Evolutionary conservation across 1,284 basidiomycete genomes (phyloP).

Genomic region (Trametes pubescens): DNA sequence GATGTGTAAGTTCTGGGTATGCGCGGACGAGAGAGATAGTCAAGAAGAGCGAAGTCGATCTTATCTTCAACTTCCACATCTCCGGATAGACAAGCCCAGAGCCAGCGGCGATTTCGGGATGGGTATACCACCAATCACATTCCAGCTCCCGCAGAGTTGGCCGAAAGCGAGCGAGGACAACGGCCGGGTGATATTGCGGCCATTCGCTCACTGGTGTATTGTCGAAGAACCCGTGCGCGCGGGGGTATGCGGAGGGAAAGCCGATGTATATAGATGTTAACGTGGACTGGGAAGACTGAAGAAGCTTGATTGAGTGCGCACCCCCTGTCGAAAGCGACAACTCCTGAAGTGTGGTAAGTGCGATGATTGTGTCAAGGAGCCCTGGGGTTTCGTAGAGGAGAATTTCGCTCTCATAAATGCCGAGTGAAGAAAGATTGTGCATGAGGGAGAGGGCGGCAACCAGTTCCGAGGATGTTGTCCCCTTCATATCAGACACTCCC

Average conservation of each 20-base stretch:
- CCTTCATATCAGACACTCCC: not conserved
- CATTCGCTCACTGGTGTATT: not conserved
- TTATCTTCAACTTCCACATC: not conserved
- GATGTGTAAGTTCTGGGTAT: not conserved
- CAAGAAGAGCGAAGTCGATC: not conserved
- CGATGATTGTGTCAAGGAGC: not conserved
- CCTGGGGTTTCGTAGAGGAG: not conserved
- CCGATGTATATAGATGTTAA: not conserved
- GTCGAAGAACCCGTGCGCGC: not conserved
- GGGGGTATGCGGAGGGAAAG: not conserved
- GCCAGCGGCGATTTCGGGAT: not conserved
- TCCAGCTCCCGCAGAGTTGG: not conserved
- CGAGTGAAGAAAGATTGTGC: not conserved
- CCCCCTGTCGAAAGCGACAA: not conserved
- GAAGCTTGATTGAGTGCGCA: not conserved
- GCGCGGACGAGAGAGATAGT: constrained; percentile 2
- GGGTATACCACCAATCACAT: not conserved
- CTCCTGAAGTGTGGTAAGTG: not conserved
- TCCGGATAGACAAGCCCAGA: constrained; percentile 2
- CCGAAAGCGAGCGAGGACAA: not conserved
- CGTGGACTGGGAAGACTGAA: not conserved
- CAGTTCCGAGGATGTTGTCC: not conserved
- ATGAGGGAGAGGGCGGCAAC: not conserved
- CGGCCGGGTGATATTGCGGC: not conserved
- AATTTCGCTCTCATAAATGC: not conserved